These are phyloP conservation scores for Carex pumila DNA, from an alignment of 176 grass and related monocot species.

Conservation along the genomic window DNA sequence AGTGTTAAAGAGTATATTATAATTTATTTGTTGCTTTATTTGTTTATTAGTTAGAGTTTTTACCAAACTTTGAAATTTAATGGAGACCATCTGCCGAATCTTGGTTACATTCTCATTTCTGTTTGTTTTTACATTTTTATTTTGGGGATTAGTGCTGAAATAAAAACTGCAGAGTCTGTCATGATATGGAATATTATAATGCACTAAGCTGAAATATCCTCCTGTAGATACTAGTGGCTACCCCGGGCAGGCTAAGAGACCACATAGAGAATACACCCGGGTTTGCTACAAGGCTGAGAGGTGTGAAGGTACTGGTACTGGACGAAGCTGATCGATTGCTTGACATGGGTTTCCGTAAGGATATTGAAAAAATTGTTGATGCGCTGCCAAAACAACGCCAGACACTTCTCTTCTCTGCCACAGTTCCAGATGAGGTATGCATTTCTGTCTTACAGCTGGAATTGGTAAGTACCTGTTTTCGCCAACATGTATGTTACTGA, in stretches of 20 bases:
- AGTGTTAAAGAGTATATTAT: neutral
- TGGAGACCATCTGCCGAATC: neutral
- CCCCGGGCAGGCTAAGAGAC: constrained; percentile 87
- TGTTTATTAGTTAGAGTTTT: neutral
- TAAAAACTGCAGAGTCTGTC: neutral
- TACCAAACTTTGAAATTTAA: neutral
- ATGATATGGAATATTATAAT: neutral
- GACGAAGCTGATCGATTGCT: constrained; percentile 96
- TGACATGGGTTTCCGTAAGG: constrained; percentile 94
- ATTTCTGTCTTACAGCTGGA: neutral
- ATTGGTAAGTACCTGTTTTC: neutral
- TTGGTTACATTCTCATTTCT: neutral
- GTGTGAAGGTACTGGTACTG: constrained; percentile 83
- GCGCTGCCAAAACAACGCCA: constrained; percentile 82
- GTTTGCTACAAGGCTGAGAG: constrained; percentile 75
- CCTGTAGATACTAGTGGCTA: constrained; percentile 78
- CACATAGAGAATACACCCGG: constrained; percentile 97
- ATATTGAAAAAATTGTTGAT: constrained; percentile 89
- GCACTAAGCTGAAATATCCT: neutral
- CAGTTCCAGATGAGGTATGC: constrained; percentile 82
- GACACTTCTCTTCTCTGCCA: constrained; percentile 93
- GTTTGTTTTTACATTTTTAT: neutral
- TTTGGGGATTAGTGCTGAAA: neutral
- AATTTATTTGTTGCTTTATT: neutral
- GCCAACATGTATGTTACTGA: neutral